These are phyloP conservation scores for Hymenoscyphus infarciens DNA, from an alignment of 2,329 filamentous ascomycete species.

Conservation along the genomic window DNA sequence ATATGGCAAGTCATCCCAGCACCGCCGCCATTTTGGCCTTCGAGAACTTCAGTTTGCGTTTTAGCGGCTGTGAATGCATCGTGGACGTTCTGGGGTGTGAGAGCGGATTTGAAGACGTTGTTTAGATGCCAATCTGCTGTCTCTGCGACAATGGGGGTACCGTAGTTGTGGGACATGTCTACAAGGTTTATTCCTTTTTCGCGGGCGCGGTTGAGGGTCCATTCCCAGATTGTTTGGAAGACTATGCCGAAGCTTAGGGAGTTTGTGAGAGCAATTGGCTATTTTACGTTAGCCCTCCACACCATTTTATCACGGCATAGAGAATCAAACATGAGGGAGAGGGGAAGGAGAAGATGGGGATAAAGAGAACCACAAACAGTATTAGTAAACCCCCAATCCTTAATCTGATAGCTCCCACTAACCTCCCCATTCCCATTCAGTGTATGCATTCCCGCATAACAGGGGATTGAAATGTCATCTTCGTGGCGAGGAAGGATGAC, in stretches of 20 bases:
- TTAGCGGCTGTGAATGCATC: constrained; percentile 50
- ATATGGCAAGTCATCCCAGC: constrained; percentile 64
- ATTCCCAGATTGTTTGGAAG: constrained; percentile 32
- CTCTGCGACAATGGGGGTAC: constrained; percentile 54
- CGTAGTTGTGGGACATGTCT: constrained; percentile 32
- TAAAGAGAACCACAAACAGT: constrained; percentile 20
- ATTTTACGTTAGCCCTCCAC: background rate
- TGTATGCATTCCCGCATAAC: constrained; percentile 31
- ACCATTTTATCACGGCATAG: too few relatives aligned
- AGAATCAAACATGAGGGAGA: too few relatives aligned
- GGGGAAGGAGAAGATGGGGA: too few relatives aligned
- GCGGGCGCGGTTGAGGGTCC: constrained; percentile 22
- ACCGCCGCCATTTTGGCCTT: constrained; percentile 64
- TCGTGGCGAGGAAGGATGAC: constrained; percentile 32
- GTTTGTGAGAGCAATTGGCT: constrained; percentile 38
- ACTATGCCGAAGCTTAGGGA: constrained; percentile 38
- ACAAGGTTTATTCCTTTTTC: constrained; percentile 20
- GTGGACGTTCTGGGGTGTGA: constrained; percentile 52
- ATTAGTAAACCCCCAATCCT: constrained; percentile 34
- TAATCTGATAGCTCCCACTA: constrained; percentile 31
- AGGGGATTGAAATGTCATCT: constrained; percentile 30
- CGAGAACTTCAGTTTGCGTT: constrained; percentile 47
- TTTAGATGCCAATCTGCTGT: constrained; percentile 62
- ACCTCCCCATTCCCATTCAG: constrained; percentile 34
- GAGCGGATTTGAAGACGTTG: constrained; percentile 52